Conservation (phyloP, 2,329 filamentous ascomycete species). For the Leptographium lundbergii region DNA sequence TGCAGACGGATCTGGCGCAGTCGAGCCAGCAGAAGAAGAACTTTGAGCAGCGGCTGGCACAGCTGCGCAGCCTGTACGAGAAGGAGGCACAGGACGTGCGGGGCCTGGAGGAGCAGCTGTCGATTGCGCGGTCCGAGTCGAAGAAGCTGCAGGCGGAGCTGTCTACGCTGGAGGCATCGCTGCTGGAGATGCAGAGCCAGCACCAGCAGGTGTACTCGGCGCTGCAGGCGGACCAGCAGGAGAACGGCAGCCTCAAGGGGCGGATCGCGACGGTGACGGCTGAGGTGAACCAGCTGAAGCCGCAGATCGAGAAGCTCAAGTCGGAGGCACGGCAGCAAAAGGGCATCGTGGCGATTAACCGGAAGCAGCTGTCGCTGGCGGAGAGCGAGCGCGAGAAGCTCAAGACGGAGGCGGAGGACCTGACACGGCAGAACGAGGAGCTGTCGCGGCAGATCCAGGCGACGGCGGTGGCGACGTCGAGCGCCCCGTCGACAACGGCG, state of each 20-base stretch:
- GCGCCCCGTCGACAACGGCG: conserved; percentile 30
- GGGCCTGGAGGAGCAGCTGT: conserved; percentile 71
- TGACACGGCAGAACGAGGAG: conserved; percentile 51
- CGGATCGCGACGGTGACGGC: conserved; percentile 72
- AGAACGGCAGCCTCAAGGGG: conserved; percentile 77
- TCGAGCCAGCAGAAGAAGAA: conserved; percentile 80
- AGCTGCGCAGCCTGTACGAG: conserved; percentile 80
- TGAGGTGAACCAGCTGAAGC: conserved; percentile 73
- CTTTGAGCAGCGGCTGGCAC: conserved; percentile 77
- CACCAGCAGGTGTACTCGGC: conserved; percentile 63
- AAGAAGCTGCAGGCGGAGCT: conserved; percentile 75
- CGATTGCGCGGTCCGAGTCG: conserved; percentile 63
- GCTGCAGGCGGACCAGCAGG: conserved; percentile 75
- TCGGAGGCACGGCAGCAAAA: conserved; percentile 91
- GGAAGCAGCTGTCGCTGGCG: conserved; percentile 86
- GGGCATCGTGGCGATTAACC: conserved; percentile 93
- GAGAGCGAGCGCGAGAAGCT: conserved; percentile 83
- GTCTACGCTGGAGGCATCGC: conserved; percentile 66
- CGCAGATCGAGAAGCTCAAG: conserved; percentile 84
- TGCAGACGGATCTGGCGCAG: conserved; percentile 72
- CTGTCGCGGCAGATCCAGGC: conserved; percentile 32
- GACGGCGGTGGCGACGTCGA: conserved; percentile 1
- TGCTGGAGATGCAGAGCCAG: conserved; percentile 71
- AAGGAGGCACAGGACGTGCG: conserved; percentile 84
- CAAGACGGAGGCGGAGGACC: conserved; percentile 62